Percentiles rank a stretch among this genome's conserved stretches.
These are phyloP conservation scores for Angomonas deanei DNA, from an alignment of 208 protist genomes.

Conservation along the genomic window DNA sequence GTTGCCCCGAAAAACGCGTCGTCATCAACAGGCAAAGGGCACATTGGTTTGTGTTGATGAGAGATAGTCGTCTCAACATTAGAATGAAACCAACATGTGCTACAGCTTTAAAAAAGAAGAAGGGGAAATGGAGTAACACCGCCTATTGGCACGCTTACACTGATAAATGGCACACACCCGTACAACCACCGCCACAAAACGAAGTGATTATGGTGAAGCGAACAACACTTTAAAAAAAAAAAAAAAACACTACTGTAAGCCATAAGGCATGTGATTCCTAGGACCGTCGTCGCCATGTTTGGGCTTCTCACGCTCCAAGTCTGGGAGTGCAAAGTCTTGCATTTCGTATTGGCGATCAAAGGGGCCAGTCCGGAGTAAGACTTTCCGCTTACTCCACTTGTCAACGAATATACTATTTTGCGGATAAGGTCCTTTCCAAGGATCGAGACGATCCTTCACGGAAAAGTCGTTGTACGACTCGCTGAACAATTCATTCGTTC, in stretches of 20 bases:
- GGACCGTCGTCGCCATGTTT: constrained; percentile 77
- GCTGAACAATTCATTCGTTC: constrained; percentile 86
- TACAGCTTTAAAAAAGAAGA: no score
- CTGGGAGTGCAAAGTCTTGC: constrained; percentile 87
- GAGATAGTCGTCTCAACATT: no score
- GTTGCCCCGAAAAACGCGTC: constrained; percentile 24
- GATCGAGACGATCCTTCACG: constrained; percentile 62
- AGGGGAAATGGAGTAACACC: no score
- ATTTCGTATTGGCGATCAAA: constrained; percentile 91
- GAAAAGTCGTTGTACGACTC: constrained; percentile 77
- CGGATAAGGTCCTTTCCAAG: constrained; percentile 88
- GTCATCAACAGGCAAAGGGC: no score
- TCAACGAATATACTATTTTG: constrained; percentile 88
- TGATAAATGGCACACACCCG: no score
- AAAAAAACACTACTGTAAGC: constrained; percentile 55
- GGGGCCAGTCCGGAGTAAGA: constrained; percentile 74
- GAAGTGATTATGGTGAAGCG: no score
- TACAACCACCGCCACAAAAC: no score
- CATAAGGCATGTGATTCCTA: constrained; percentile 84
- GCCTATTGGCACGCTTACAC: no score
- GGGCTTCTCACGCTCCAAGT: constrained; percentile 79
- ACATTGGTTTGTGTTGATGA: no score
- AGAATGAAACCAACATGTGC: no score
- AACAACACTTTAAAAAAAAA: neutral
- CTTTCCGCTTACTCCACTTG: constrained; percentile 90